phyloP scores from a whole-genome alignment of 1,139 yeast genomes.

The Keqinozyma sinolaborantium region DNA sequence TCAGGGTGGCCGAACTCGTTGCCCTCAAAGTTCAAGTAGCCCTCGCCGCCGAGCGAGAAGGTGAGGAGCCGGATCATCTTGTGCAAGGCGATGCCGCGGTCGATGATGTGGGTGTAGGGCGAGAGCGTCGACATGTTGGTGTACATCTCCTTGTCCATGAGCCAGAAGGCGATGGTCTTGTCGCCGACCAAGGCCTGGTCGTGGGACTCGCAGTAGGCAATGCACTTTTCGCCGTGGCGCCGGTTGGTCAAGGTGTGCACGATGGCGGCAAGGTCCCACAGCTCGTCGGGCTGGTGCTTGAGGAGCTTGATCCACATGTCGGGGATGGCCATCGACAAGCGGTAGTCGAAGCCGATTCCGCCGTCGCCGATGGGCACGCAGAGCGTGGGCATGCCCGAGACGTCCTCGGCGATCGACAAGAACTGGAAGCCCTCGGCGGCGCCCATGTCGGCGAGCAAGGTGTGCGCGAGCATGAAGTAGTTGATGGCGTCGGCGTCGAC shows the following conservation, averaged over 20 bases:
- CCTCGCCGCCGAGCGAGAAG: conserved; percentile 91
- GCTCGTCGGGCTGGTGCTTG: conserved; percentile 80
- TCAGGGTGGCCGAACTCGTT: conserved; percentile 99
- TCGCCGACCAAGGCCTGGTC: conserved; percentile 98
- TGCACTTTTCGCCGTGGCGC: conserved; percentile 84
- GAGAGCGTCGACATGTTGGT: conserved; percentile 85
- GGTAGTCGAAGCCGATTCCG: conserved; percentile 91
- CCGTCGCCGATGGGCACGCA: conserved; percentile 73
- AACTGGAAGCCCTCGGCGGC: conserved; percentile 43
- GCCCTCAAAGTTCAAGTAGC: conserved; percentile 93
- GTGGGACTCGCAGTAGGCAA: conserved; percentile 92
- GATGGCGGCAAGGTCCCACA: conserved; percentile 86
- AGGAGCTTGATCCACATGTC: conserved; percentile 98
- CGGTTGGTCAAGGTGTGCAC: conserved; percentile 83
- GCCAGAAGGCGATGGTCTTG: conserved; percentile 94
- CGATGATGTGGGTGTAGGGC: conserved; percentile 72
- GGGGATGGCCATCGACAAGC: conserved; percentile 96
- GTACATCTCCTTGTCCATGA: conserved; percentile 98
- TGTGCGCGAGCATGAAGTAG: conserved; percentile 86
- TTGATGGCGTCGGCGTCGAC: conserved; percentile 87
- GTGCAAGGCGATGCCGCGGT: conserved; percentile 87
- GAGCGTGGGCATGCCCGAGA: conserved; percentile 94
- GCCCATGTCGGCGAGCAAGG: conserved; percentile 56
- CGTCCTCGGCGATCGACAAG: conserved; percentile 92
- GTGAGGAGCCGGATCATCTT: conserved; percentile 86